Base-by-base conservation (phyloP, 2,329 filamentous ascomycete genomes). In the Cladophialophora psammophila region DNA sequence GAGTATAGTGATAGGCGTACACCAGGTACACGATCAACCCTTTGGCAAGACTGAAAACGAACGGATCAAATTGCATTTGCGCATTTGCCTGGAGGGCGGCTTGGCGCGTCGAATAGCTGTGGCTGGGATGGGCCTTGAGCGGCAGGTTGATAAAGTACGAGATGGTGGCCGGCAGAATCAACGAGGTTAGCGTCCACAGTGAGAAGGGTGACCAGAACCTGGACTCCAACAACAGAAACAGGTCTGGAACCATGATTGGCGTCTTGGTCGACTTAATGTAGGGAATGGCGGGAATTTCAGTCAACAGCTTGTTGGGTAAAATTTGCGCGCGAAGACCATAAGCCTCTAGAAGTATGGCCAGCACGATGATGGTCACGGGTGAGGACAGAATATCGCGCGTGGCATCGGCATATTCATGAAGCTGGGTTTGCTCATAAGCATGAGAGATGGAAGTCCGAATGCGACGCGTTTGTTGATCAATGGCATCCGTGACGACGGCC, bases 71-170 rank as follows among this genome's bases (percentile, higher is more conserved):
- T 77, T 70, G 68, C 50, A 68, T 59, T 31, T 69, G 65, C 35
- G 68, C 61, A 38, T 68, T 67, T 18, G 62, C 64, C 62, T 72
- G 64, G 42, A 70, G 62, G 45, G 72, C 72, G 76, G 74, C 71
- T 75, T 69, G 60, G 75, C 76, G 75, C 77, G 78, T 74, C 77
- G 82, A 65, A 72, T 83, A 74, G 20, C 56, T 65, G 56, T 72
- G 69, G 32, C 60, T 65, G 10, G 71, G 67, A 26, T 71, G 64
- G 36, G 71, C 81, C 50, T 85, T 83, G 61, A 86, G 80, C 45
- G 89, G 92, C 75, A 97, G 79, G 80, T 98, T 98, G 86, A 96
- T 91, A 78, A 97, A 96, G 82, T 95, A 98, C 32, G 91, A 92
- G 50, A 88, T 83, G 36, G 91, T 69, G 58, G 89, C 82, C 1